Evolutionary conservation across 2,329 filamentous ascomycete species (phyloP).

Genomic region (Cyclaneusma minus): DNA sequence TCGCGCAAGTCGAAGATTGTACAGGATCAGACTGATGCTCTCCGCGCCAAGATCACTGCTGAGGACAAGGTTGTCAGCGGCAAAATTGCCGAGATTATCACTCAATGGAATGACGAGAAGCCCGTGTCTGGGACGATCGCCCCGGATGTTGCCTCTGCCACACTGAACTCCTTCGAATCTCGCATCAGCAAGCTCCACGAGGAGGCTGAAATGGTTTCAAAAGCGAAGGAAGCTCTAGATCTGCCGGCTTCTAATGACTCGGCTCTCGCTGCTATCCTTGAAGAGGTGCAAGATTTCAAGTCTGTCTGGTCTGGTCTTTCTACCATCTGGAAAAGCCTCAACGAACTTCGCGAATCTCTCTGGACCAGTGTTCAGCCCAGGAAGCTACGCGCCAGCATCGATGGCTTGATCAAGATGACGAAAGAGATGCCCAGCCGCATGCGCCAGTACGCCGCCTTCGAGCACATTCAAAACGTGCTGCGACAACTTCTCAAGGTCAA

Average conservation of each 20-base stretch:
- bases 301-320: slow-evolving; percentile 94
- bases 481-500: slow-evolving; percentile 87
- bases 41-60: slow-evolving; percentile 85
- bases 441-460: slow-evolving; percentile 99
- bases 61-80: slow-evolving; percentile 85
- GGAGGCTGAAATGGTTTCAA: slow-evolving; percentile 85
- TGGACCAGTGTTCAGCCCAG: slow-evolving; percentile 95
- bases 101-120: slow-evolving; percentile 91
- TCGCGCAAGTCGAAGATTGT: slow-evolving; percentile 89
- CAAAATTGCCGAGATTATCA: slow-evolving; percentile 72
- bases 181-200: slow-evolving; percentile 74
- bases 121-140: slow-evolving; percentile 90
- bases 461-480: slow-evolving; percentile 87
- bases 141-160: slow-evolving; percentile 73
- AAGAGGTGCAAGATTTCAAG: slow-evolving; percentile 97
- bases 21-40: slow-evolving; percentile 85
- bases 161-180: slow-evolving; percentile 66
- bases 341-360: slow-evolving; percentile 78
- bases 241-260: slow-evolving; percentile 68
- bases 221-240: slow-evolving; percentile 92
- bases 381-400: slow-evolving; percentile 79
- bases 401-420: slow-evolving; percentile 89
- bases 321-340: slow-evolving; percentile 91
- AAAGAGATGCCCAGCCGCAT: slow-evolving; percentile 99
- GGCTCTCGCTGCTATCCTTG: slow-evolving; percentile 69